These are phyloP conservation scores for Moniliella sp. DNA, from an alignment of 1,284 basidiomycete species.

Conservation along the genomic window DNA sequence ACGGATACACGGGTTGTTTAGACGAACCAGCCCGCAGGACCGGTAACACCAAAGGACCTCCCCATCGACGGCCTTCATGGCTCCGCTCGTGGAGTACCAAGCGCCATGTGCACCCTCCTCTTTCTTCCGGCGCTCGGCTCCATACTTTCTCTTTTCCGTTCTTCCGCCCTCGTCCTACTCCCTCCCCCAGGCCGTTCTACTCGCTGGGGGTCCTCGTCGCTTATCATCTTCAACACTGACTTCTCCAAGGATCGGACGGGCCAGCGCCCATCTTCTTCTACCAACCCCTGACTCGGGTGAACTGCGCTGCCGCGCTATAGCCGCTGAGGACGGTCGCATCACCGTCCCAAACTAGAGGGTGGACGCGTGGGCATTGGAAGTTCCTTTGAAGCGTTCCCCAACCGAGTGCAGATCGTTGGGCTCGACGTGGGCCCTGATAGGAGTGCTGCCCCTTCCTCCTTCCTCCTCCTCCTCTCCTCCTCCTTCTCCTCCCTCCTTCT, in stretches of 20 bases:
- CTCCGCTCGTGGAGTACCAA: no score
- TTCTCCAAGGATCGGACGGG: neutral
- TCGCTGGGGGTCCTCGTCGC: neutral
- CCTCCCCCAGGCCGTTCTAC: neutral
- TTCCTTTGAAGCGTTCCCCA: constrained; percentile 27
- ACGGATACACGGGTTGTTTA: no score
- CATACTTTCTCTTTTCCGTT: no score
- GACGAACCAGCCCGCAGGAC: no score
- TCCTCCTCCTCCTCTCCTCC: no score
- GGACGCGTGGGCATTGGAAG: constrained; percentile 25
- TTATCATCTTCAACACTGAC: neutral
- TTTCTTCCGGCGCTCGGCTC: no score
- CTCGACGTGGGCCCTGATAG: neutral
- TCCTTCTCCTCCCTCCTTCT: no score
- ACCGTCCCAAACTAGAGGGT: constrained; percentile 1
- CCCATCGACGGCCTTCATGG: no score
- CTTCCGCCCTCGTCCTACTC: no score
- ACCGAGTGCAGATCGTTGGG: constrained; percentile 25
- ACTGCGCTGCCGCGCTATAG: neutral
- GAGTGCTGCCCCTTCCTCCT: no score
- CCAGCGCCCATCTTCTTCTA: neutral
- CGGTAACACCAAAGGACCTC: no score
- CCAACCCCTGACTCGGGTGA: neutral
- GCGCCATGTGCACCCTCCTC: no score
- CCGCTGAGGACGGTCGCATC: neutral